Evolutionary conservation across 305 asterid genomes (phyloP).

Genomic region (Striga hermonthica): DNA sequence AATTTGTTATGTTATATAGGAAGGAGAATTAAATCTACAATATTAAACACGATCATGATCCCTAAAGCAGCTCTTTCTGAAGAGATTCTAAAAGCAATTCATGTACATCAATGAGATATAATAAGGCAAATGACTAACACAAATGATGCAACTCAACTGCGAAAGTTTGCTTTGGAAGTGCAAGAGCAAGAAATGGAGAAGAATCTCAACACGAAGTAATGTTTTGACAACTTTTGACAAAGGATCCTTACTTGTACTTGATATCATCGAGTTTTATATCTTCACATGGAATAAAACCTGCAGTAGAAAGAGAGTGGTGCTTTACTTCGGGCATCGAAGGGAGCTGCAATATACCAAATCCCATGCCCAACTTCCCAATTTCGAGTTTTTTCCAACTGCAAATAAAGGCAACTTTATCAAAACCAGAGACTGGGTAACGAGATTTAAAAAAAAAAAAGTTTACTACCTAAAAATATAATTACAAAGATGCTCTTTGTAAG

Average conservation of each 20-base stretch:
- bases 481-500: slow-evolving; percentile 90
- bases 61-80: not conserved
- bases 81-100: not conserved
- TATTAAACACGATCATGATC: not conserved
- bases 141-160: not conserved
- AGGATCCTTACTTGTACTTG: slow-evolving; percentile 65
- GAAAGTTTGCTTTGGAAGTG: not conserved
- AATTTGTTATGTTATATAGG: not conserved
- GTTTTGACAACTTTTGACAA: not conserved
- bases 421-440: slow-evolving; percentile 14
- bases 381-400: slow-evolving; percentile 94
- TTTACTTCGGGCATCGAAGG: slow-evolving; percentile 87
- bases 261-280: slow-evolving; percentile 68
- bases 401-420: slow-evolving; percentile 4
- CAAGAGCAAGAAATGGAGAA: not conserved
- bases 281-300: slow-evolving; percentile 68
- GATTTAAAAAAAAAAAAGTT: slow-evolving; percentile 19
- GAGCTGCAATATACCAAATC: slow-evolving; percentile 83
- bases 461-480: slow-evolving; percentile 71
- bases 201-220: not conserved
- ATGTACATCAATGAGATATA: not conserved
- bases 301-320: slow-evolving; percentile 67
- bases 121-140: not conserved
- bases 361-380: slow-evolving; percentile 94
- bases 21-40: not conserved